Base-by-base conservation (phyloP, 2,329 filamentous ascomycete species). In the Neofusicoccum sp. region DNA sequence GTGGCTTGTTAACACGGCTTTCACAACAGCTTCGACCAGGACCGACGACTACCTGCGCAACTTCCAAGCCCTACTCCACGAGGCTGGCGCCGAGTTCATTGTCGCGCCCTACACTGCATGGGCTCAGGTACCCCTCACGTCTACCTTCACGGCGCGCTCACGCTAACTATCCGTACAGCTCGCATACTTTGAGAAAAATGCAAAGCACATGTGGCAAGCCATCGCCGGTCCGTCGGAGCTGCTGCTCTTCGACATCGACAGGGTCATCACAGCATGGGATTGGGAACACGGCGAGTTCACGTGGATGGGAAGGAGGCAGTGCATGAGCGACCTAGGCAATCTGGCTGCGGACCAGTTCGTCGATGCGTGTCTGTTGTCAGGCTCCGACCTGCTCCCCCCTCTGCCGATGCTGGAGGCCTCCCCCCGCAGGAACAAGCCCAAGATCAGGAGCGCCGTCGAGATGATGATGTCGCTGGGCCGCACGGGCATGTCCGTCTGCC, bases 81-180 rank as follows among this genome's bases (percentile, higher is more conserved):
- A 86, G 65, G 84, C 88, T 64, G 82, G 82, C 1, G 79, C 96
- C 61, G 84, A 90, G 63, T 96, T 92, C 70, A 80, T 91, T 49
- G 89, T 96, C 45, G 89, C 93, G 11, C 93, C 93, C 1, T 96
- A 91, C 79, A 92, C 89, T 73, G 91, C 93, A 38, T 88, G 89
- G 68, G 90, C 91, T 62, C 91, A 96, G 85, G 90, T 93, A 76
- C 71, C 80, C 73, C 28, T 44, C n/a, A 31, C n/a, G 9, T 20
- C 41, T 44, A 58, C 33, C 49, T 34, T 57, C 62, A 16, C 33
- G 2, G n/a, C 20, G 16, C 61, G 71, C 69, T 61, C 65, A 30
- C 41, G 62, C 71, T 76, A 48, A 76, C 60, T 28, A 9, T 1
- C 6, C 28, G 47, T 41, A 47, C 67, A 92, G 87, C 84, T 96